Base-by-base conservation (phyloP, 495 filamentous ascomycete species). In the Staphylotrichum tortipilum region DNA sequence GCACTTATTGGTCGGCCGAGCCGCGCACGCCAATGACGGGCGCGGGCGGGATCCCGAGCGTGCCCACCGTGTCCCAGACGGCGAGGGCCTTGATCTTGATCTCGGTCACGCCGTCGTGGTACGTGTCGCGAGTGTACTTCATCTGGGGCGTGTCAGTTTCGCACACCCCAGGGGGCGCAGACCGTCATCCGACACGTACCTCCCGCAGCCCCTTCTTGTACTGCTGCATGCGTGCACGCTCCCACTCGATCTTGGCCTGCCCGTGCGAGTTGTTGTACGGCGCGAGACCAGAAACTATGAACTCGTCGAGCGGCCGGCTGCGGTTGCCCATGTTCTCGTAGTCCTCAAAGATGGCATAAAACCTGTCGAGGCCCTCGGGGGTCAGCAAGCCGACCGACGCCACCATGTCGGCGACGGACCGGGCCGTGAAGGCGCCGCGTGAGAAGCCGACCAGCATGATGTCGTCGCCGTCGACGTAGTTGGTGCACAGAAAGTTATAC, bases 401-500 rank as follows among this genome's bases (percentile, higher is more conserved):
- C 38, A 86, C 78, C 56, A 86, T 59, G 30, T 78, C 76, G 37
- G 78, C 75, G 33, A 83, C 76, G 37, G 70, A 75, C 43, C 83
- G 74, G 7, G 81, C 81, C 0, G 82, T 85, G 58, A 80, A 87
- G 14, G 83, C 82, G 22, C 83, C 83, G 1, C 83, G 73, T 3
- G 81, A 85, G 67, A 86, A 87, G 18, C 83, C 83, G 10, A 85
- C 56, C 18, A 87, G 66, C 47, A 84, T 70, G 24, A 87, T 83
- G 50, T 81, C 75, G 58, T 87, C 83, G 19, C 76, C 75, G 19
- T 74, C 71, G 17, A 72, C 63, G 53, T 78, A 85, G 66, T 87
- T 86, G 44, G 76, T 76, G 37, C 72, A 70, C 35, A 85, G 57
- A 60, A 85, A 85, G 34, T 73, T 74, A 63, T 87, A 87, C 1